A percentile compares a stretch with the other conserved stretches of the same genome.
phyloP scores from a whole-genome alignment of 805 yeast species.

The Lachancea kluyveri region DNA sequence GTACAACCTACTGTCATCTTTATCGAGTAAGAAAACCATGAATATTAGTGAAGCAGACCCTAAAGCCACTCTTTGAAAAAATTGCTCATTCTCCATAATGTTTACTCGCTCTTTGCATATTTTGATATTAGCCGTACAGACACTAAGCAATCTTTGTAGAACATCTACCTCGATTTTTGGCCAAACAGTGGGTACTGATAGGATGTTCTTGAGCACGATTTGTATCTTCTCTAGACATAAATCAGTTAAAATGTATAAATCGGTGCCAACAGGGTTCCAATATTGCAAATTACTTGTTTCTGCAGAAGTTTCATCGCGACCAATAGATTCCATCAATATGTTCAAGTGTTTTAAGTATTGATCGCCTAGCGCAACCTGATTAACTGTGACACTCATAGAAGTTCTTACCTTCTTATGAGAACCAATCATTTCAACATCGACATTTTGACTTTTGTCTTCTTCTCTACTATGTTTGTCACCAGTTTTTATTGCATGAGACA shows the following conservation, averaged over 20 bases:
- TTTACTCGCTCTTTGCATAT: constrained; percentile 9
- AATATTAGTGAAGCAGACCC: constrained; percentile 35
- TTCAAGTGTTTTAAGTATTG: constrained; percentile 20
- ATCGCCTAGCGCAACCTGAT: constrained; percentile 15
- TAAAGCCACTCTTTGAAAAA: constrained; percentile 24
- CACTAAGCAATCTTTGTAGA: constrained; percentile 14
- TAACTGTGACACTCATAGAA: constrained; percentile 18
- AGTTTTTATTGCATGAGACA: not conserved
- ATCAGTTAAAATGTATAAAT: constrained; percentile 13
- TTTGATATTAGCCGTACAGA: constrained; percentile 17
- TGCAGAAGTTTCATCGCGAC: constrained; percentile 3
- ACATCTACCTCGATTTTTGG: constrained; percentile 7
- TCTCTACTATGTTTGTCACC: constrained; percentile 1
- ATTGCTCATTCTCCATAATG: constrained; percentile 1
- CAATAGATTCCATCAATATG: constrained; percentile 10
- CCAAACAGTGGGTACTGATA: constrained; percentile 10
- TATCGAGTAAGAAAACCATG: constrained; percentile 35
- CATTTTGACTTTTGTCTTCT: not conserved
- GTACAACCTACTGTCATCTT: constrained; percentile 39
- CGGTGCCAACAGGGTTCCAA: constrained; percentile 14
- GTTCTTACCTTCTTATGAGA: constrained; percentile 14
- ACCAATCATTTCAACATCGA: constrained; percentile 1
- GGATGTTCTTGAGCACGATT: constrained; percentile 15
- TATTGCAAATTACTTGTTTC: constrained; percentile 12
- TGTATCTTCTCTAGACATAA: constrained; percentile 12